Conservation (phyloP, 2,329 filamentous ascomycete species). For the Fusarium udum region DNA sequence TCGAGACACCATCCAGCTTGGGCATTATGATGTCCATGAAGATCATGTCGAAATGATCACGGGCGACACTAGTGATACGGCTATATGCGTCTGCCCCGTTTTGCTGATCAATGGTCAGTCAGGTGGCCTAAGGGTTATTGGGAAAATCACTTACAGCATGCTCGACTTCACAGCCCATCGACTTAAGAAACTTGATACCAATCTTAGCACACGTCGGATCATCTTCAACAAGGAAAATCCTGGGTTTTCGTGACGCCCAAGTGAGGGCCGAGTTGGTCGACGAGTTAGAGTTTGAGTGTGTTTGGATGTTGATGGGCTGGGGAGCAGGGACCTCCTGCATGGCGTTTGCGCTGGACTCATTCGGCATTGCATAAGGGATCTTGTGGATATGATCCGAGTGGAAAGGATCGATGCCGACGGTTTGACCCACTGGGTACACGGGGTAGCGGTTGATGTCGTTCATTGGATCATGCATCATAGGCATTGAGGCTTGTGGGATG, state of each 20-base stretch:
- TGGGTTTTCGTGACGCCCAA: conserved; percentile 73
- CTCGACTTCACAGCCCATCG: conserved; percentile 73
- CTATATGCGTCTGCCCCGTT: conserved; percentile 93
- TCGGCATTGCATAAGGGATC: conserved; percentile 83
- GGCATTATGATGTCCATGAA: conserved; percentile 99
- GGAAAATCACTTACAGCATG: conserved; percentile 64
- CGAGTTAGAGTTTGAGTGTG: conserved; percentile 34
- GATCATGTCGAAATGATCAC: conserved; percentile 70
- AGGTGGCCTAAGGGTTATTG: neutral
- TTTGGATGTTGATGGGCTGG: conserved; percentile 43
- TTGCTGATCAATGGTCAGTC: conserved; percentile 42
- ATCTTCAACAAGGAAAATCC: conserved; percentile 90
- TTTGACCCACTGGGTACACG: conserved; percentile 91
- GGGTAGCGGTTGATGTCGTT: conserved; percentile 68
- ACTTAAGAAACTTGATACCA: conserved; percentile 72
- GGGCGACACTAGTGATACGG: conserved; percentile 70
- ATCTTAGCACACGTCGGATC: conserved; percentile 74
- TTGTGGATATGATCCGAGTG: conserved; percentile 94
- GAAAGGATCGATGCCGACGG: conserved; percentile 93
- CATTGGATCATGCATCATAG: conserved; percentile 63
- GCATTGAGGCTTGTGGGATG: conserved; percentile 54
- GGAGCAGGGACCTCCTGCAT: conserved; percentile 55
- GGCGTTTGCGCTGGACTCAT: conserved; percentile 55
- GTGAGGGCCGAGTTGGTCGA: conserved; percentile 53
- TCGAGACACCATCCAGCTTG: conserved; percentile 91